Evolutionary conservation across 2,329 filamentous ascomycete genomes (phyloP), one percentile per base, ranked within the genome.

Genomic region (Fusarium solani-melongenae): DNA sequence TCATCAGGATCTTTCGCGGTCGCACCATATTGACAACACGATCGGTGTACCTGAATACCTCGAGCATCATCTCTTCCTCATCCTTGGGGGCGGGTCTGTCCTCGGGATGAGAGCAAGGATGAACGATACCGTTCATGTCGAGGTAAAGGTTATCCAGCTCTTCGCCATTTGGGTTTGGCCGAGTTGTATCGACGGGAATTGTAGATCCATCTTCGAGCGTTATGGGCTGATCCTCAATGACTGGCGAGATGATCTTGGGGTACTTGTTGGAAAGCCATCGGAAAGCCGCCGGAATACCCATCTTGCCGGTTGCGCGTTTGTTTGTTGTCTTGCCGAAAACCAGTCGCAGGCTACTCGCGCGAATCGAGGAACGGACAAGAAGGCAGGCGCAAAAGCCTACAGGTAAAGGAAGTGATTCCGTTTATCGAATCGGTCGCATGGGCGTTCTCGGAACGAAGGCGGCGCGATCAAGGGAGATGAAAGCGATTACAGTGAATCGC

Each of bases 51-150:
- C 93, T 94, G 87, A 99, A 99, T 70, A 99, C 92, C 80, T 97
- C 97, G 78, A 98, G 82, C 96, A 99, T 99, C 96, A 99, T 99
- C 85, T 98, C 96, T 82, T 97, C 94, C 85, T 99, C 96, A 70
- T 96, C 96, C 79, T 92, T 93, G 12, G 96, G 96, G 5, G 96
- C 91, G 2, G 96, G 95, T 72, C 91, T 91, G 79, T 98, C 96
- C 82, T 99, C 96, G 1, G 96, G 96, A 84, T 99, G 96, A 55
- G 96, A 98, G 85, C 96, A 99, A 34, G 97, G 97, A 86, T 99
- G 96, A 39, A 99, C 96, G 76, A 99, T 99, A 81, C 96, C 97
- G 83, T 99, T 99, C 96, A 99, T 98, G 80, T 99, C 96, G 72
- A 99, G 90, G 81, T 99, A 99, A 7, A 99, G 87, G 79, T 99